Evolutionary conservation across 202 grass and related monocot species (phyloP).

Genomic region (Digitaria exilis): DNA sequence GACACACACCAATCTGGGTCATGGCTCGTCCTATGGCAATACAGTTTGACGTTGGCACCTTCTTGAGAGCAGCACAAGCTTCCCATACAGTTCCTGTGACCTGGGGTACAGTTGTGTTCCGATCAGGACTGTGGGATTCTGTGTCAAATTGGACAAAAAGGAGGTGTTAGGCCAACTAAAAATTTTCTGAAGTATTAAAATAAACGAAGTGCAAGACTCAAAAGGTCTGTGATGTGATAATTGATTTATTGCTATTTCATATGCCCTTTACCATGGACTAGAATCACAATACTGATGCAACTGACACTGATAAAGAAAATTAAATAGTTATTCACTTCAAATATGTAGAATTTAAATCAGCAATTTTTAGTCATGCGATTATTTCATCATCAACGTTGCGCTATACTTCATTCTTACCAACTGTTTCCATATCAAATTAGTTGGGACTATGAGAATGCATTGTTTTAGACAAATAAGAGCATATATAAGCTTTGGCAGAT

Average conservation of each 20-base stretch:
- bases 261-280: neutral
- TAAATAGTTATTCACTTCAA: neutral
- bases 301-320: neutral
- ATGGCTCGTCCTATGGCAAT: conserved; percentile 76
- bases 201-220: neutral
- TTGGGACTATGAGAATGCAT: neutral
- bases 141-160: conserved; percentile 14
- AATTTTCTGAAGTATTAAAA: neutral
- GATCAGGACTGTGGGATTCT: conserved; percentile 58
- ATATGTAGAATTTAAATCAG: neutral
- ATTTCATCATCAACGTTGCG: neutral
- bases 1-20: conserved; percentile 67
- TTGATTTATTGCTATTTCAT: conserved; percentile 15
- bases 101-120: conserved; percentile 61
- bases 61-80: conserved; percentile 83
- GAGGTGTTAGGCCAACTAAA: conserved; percentile 5
- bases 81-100: conserved; percentile 83
- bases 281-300: neutral
- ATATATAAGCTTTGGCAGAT: neutral
- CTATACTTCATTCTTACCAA: neutral
- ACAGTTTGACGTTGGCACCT: conserved; percentile 74
- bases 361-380: neutral
- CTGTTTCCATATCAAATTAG: neutral
- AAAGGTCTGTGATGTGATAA: neutral
- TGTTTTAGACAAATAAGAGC: neutral